Percentiles rank a stretch among this genome's conserved stretches.
phyloP scores from a whole-genome alignment of 495 filamentous ascomycete genomes.

The Penicillium silybi region DNA sequence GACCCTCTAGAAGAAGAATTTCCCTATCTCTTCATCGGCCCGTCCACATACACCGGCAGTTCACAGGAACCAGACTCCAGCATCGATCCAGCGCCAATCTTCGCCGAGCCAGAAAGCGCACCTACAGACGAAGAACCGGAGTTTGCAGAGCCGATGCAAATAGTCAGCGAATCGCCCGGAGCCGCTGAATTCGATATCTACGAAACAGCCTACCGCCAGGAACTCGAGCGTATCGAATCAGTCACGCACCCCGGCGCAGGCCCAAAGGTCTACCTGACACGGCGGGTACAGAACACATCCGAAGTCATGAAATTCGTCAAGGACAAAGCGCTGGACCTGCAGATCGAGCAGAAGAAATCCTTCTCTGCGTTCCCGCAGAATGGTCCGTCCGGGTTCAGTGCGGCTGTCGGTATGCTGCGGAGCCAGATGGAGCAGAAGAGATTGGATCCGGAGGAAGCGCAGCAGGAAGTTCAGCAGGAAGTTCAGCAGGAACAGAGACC shows the following conservation, averaged over 20 bases:
- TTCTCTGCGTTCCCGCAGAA: not conserved
- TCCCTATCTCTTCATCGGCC: conserved; percentile 71
- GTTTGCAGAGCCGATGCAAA: conserved; percentile 15
- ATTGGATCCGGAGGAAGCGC: not conserved
- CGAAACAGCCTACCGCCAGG: conserved; percentile 76
- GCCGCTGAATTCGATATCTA: conserved; percentile 82
- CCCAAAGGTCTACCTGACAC: conserved; percentile 54
- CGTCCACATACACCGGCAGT: conserved; percentile 42
- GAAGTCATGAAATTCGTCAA: conserved; percentile 40
- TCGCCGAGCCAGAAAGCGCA: conserved; percentile 25
- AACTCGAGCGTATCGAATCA: conserved; percentile 67
- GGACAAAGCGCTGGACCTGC: conserved; percentile 26
- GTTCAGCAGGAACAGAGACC: not conserved
- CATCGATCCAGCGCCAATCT: conserved; percentile 13
- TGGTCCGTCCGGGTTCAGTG: conserved; percentile 12
- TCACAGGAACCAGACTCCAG: conserved; percentile 12
- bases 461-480: not conserved
- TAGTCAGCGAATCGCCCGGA: conserved; percentile 78
- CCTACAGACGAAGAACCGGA: not conserved
- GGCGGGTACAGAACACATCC: conserved; percentile 53
- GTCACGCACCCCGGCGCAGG: conserved; percentile 21
- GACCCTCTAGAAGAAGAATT: conserved; percentile 59
- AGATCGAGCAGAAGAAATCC: conserved; percentile 11
- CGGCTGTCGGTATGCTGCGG: conserved; percentile 18
- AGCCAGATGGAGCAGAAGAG: conserved; percentile 22